Evolutionary conservation across 2,329 filamentous ascomycete species (phyloP), one percentile per base, ranked within the genome.

Genomic region (Colletotrichum zoysiae): DNA sequence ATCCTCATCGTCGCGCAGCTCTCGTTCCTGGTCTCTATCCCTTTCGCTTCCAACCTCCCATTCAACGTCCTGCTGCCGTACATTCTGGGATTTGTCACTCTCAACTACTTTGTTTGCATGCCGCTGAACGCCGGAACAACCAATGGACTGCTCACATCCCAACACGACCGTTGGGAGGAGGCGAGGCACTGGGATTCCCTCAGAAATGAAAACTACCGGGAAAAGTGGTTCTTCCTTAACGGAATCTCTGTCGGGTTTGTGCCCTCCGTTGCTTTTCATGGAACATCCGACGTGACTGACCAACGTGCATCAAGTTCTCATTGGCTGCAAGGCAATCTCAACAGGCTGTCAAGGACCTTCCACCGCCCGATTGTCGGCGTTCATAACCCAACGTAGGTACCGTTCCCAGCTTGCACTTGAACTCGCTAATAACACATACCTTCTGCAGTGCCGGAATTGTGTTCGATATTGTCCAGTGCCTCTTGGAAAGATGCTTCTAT

Each of bases 211-310:
- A 86, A 89, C 78, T 82, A 84, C 14, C 84, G 89, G 64, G 93
- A 95, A 81, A 87, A 91, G 76, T 95, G 93, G 93, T 85, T 95
- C n/a, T 95, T 93, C 78, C 80, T 95, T 63, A 95, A 95, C 76
- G 93, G 93, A 0, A 89, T 95, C 38, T 89, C 87, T 12, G 86
- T 86, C 44, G 88, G 87, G 88, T 90, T 81, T 71, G 86, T 82
- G 44, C 7, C 8, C 20, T 12, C 0, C 7, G 2, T 5, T 26
- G 26, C 5, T 11, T 9, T 12, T 35, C 33, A n/a, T 18, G n/a
- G 7, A 38, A 14, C 8, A 3, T 2, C 20, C 11, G 11, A 6
- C 23, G 2, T 20, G 14, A 26, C 44, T 26, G 2, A 61, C 20
- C 33, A 12, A 51, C 14, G 14, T 16, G 4, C 33, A 18, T 9